Evolutionary conservation across 192 early-diverging fungal species (phyloP), one percentile per base, ranked within the genome.

Genomic region (Gigaspora rosea): DNA sequence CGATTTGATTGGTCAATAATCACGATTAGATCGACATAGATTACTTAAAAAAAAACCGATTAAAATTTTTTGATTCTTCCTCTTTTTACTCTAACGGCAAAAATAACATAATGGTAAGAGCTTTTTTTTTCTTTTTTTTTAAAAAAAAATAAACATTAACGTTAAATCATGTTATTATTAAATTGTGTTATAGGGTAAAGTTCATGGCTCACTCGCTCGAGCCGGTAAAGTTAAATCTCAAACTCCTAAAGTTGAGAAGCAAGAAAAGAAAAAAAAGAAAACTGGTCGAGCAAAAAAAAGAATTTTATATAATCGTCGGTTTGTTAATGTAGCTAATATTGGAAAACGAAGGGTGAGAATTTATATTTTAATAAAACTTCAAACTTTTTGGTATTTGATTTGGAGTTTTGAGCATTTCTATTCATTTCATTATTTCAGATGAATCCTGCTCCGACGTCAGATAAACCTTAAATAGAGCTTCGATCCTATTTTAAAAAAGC

Each of bases 201-300:
- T 99, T 85, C 97, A 99, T 93, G 97, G 97, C 90, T 97, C 95
- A 81, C 92, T 99, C 85, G 95, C 97, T 89, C 96, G 97, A 98
- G 97, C 97, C 90, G 97, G 97, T 93, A 99, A 99, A 89, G 97
- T 99, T 87, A 99, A 99, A 95, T 93, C 92, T 79, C 96, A 98
- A 88, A 94, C 92, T 81, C 96, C 97, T 82, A 97, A 97, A 91
- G 97, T 98, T 79, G 95, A 95, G 81, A 92, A 93, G 90, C 92
- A 95, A 83, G 96, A 97, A 84, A 95, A 97, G 92, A 90, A 94
- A 87, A 99, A 99, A 92, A 90, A 94, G 89, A 84, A 85, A 82
- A 85, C 85, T 78, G 92, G 96, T 86, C 96, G 97, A 82, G 95
- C 96, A 83, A 95, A 95, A 91, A 99, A 97, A 94, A 89, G 97